Evolutionary conservation across 176 grass and related monocot genomes (phyloP).

Genomic region (Carex myosuroides): DNA sequence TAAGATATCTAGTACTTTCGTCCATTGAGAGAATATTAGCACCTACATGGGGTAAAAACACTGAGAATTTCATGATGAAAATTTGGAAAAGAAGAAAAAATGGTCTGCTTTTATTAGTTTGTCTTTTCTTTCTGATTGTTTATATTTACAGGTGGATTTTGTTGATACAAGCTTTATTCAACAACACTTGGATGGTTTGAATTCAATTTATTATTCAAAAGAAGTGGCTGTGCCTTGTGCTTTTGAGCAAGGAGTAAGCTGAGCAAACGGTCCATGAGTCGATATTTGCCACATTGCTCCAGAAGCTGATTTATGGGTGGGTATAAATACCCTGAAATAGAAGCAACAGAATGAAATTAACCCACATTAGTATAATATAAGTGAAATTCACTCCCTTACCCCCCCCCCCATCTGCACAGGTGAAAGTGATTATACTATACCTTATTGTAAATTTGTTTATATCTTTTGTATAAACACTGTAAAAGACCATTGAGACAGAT

Average conservation of each 20-base stretch:
- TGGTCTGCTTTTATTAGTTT: background rate
- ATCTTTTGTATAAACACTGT: background rate
- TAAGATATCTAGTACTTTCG: conserved; percentile 81
- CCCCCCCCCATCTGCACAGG: background rate
- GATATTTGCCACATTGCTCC: conserved; percentile 83
- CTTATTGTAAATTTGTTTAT: background rate
- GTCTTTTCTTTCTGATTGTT: background rate
- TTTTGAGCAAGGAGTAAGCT: conserved; percentile 44
- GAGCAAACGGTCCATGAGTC: conserved; percentile 61
- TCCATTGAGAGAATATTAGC: conserved; percentile 92
- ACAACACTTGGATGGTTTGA: background rate
- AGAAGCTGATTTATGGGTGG: conserved; percentile 70
- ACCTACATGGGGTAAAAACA: conserved; percentile 41
- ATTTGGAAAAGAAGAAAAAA: background rate
- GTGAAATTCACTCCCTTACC: background rate
- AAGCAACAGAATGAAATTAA: background rate
- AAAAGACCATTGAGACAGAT: background rate
- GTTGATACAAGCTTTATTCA: background rate
- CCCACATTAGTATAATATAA: background rate
- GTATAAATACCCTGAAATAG: conserved; percentile 44
- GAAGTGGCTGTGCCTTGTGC: conserved; percentile 57
- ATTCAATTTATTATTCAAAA: conserved; percentile 3
- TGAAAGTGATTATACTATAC: background rate
- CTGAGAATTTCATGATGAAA: background rate
- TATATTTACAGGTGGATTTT: background rate